These are phyloP conservation scores for Rhytidiadelphus loreus DNA, from an alignment of 225 moss, liverwort and hornwort species.

Conservation along the genomic window DNA sequence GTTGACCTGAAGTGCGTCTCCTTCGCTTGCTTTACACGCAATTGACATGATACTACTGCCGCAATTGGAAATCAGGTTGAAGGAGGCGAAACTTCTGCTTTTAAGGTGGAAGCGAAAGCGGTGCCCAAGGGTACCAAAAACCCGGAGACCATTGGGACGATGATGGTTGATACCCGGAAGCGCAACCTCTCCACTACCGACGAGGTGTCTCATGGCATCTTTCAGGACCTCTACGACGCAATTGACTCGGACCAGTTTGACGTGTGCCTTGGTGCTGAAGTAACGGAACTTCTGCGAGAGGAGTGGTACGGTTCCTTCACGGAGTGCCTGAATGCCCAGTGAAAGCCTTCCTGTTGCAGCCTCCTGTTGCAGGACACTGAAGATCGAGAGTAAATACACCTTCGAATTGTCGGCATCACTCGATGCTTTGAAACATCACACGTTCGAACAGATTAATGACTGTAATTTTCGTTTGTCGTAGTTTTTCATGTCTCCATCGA, in stretches of 20 bases:
- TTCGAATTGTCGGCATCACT: background rate
- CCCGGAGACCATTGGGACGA: background rate
- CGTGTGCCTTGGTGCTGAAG: background rate
- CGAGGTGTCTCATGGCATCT: background rate
- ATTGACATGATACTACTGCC: background rate
- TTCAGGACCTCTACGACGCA: constrained; percentile 15
- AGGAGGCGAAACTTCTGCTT: background rate
- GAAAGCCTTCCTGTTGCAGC: background rate
- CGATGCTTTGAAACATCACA: background rate
- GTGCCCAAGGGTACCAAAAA: background rate
- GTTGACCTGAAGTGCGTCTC: background rate
- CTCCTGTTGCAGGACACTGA: background rate
- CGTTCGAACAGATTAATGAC: background rate
- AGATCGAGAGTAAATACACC: background rate
- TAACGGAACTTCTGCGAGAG: constrained; percentile 5
- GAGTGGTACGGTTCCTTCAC: constrained; percentile 29
- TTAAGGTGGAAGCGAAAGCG: background rate
- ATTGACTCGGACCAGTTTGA: constrained; percentile 20
- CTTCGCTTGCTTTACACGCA: background rate
- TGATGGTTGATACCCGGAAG: background rate
- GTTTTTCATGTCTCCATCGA: background rate
- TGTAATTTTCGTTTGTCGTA: background rate
- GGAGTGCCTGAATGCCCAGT: constrained; percentile 4
- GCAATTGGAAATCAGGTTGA: background rate
- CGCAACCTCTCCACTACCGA: background rate